Conservation (phyloP, 164 flowering plant genomes). For the Sextonia rubra region DNA sequence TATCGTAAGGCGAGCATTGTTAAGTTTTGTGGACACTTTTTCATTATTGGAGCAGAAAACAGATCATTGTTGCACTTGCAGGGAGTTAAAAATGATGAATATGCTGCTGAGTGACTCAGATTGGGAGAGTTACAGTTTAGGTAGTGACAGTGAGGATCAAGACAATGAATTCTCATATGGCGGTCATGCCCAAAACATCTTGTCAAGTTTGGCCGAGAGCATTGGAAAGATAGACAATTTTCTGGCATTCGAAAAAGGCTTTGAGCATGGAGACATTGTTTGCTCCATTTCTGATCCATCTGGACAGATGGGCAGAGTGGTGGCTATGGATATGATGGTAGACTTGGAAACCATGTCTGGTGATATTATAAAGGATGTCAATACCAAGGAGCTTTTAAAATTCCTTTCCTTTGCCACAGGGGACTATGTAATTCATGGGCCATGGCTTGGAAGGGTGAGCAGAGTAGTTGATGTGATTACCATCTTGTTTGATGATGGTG, state of each 20-base stretch:
- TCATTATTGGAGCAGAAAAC: neutral
- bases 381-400: slow-evolving; percentile 52
- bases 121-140: slow-evolving; percentile 61
- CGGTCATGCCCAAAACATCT: slow-evolving; percentile 63
- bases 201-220: slow-evolving; percentile 78
- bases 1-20: neutral
- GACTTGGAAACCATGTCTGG: slow-evolving; percentile 69
- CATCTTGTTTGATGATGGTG: slow-evolving; percentile 76
- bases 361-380: slow-evolving; percentile 37
- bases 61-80: neutral
- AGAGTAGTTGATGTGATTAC: slow-evolving; percentile 59
- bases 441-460: slow-evolving; percentile 81
- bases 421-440: slow-evolving; percentile 70
- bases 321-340: slow-evolving; percentile 55
- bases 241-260: slow-evolving; percentile 75
- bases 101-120: slow-evolving; percentile 52
- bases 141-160: slow-evolving; percentile 64
- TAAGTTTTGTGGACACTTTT: neutral
- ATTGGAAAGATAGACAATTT: slow-evolving; percentile 89
- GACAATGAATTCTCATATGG: slow-evolving; percentile 51
- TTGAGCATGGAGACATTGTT: slow-evolving; percentile 68
- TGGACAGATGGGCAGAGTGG: slow-evolving; percentile 77
- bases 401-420: slow-evolving; percentile 58
- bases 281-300: slow-evolving; percentile 53
- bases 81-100: slow-evolving; percentile 35